Base-by-base conservation (phyloP, 2,329 filamentous ascomycete genomes). In the Diplodia intermedia region DNA sequence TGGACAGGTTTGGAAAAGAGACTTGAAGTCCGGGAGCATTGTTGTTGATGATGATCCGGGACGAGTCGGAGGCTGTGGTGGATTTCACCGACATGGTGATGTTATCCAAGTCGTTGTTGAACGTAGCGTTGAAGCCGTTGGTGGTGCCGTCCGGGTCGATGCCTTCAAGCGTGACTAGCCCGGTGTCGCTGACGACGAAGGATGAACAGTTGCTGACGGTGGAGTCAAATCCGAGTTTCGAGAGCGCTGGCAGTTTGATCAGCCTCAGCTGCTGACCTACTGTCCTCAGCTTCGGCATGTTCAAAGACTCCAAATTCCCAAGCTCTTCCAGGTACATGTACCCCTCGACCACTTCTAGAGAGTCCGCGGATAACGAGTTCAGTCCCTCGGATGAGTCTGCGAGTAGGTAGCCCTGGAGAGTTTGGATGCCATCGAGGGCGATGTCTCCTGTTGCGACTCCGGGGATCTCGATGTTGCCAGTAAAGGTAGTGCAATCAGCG, bases 81-180 rank as follows among this genome's bases (percentile, higher is more conserved):
- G 57, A 49, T 2, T 14, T 12, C 23, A 62, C 57, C 3, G 57
- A 62, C 40, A 62, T 49, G 5, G 23, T 50, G 11, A 62, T 26
- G 8, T 49, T 50, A 4, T 31, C 14, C 1, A 61, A 26, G 26
- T 20, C n/a, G 2, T 29, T 15, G 8, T 62, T 62, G 57, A 9
- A n/a, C 15, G 57, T 62, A 15, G 31, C 29, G 9, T 62, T 49
- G 40, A 62, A 50, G 26, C 57, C 57, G n/a, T 23, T 50, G 15
- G 43, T 62, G 6, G 26, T 49, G 8, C 57, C 57, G 15, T 11
- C 29, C 18, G 57, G 57, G 5, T 49, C 40, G 26, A 62, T 14
- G 4, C 57, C 57, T 2, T 49, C 15, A 3, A 62, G 40, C 3
- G 40, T 49, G 8, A 5, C 4, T 4, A 62, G 15, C 2, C 8